Percentiles rank a stretch among this genome's conserved stretches.
phyloP scores from a whole-genome alignment of 805 yeast species.

The Spathaspora hagerdaliae region DNA sequence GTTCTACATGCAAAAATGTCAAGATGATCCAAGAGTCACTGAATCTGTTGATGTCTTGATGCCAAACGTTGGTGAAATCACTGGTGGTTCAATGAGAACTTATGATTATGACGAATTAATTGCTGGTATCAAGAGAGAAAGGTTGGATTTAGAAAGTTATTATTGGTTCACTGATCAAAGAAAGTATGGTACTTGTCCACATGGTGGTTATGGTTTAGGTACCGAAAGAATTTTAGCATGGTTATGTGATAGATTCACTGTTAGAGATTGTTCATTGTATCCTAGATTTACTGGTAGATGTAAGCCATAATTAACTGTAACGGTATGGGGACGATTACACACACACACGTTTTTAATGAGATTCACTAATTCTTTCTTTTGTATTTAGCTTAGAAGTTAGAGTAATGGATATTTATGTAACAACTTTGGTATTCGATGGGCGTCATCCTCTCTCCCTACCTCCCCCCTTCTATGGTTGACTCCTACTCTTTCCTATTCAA shows the following conservation, averaged over 20 bases:
- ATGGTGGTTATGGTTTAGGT: slow-evolving; percentile 99
- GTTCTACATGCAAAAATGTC: slow-evolving; percentile 93
- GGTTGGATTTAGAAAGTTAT: slow-evolving; percentile 75
- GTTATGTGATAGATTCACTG: slow-evolving; percentile 97
- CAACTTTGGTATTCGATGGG: no score
- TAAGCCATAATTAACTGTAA: no score
- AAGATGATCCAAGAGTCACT: slow-evolving; percentile 89
- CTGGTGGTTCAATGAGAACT: slow-evolving; percentile 99
- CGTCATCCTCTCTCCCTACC: no score
- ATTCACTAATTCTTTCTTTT: no score
- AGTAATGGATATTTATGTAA: no score
- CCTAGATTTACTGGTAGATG: slow-evolving; percentile 99
- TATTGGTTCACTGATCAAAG: slow-evolving; percentile 97
- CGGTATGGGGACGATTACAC: no score
- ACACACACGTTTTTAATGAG: no score
- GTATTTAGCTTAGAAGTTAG: no score
- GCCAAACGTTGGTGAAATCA: slow-evolving; percentile 99
- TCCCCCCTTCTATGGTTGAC: no score
- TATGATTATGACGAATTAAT: slow-evolving; percentile 73
- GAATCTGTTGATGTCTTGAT: slow-evolving; percentile 97
- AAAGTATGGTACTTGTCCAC: slow-evolving; percentile 96
- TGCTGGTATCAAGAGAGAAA: slow-evolving; percentile 92
- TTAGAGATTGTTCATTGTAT: slow-evolving; percentile 94
- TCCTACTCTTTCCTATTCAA: no score
- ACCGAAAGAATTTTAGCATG: slow-evolving; percentile 98